Base-by-base conservation (phyloP, 352 stramenopile species). In the Saprolegnia diclina region DNA sequence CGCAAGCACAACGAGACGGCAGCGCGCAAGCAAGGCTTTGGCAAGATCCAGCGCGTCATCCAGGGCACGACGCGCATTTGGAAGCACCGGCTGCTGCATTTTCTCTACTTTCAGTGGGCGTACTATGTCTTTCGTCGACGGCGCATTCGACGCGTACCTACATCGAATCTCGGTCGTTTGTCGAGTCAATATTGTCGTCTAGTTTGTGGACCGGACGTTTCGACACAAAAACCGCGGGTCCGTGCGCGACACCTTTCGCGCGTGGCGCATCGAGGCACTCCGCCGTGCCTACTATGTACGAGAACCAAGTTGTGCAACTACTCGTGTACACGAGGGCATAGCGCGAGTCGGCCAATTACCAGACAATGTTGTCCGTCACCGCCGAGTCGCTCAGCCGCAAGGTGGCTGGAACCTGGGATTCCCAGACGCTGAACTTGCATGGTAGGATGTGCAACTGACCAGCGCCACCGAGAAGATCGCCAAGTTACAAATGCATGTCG, bases 311-410 rank as follows among this genome's bases (percentile, higher is more conserved):
- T 40, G 14, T 29, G 0, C 19, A 40, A 7, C 1, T 1, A 26
- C 18, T 53, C 21, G 2, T 32, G 18, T 21, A 59, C 35, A 10
- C 22, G 21, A 10, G 29, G 5, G 24, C 22, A 11, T 63, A 82
- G 67, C 80, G 83, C 10, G 83, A 91, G 65, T 91, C 80, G 37
- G 73, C 77, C 40, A 85, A 93, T 56, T 91, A 90, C 70, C 83
- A 93, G 73, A 79, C 81, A n/a, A 91, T 91, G 81, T 68, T 91
- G 21, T 90, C 83, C 0, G 80, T 91, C 72, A 90, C 83, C 4
- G 81, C 82, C 18, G 76, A 84, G 46, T 89, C 83, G 19, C 74
- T 90, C 16, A 90, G 81, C 44, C 83, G 82, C 44, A 93, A 93
- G 44, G 63, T 61, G 42, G 50, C 40, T 26, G 29, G 0, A 10